A percentile compares a stretch with the other conserved stretches of the same genome.
These are phyloP conservation scores for Monilinia fructigena DNA, from an alignment of 2,329 filamentous ascomycete genomes.

Conservation along the genomic window DNA sequence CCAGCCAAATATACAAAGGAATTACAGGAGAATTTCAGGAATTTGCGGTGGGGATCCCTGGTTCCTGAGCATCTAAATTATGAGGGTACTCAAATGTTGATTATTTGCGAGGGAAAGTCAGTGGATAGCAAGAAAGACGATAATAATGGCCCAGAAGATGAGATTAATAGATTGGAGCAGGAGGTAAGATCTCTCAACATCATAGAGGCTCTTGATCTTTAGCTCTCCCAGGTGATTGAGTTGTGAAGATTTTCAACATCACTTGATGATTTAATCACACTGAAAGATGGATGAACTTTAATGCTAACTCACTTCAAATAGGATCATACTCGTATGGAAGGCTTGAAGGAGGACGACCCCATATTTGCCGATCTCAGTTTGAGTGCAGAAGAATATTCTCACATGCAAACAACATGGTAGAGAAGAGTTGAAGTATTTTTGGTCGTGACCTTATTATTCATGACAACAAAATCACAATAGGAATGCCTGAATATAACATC, in stretches of 20 bases:
- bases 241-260: neutral
- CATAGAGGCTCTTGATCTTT: neutral
- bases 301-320: constrained; percentile 40
- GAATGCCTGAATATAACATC: no score
- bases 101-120: constrained; percentile 68
- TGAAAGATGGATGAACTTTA: neutral
- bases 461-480: no score
- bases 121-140: constrained; percentile 56
- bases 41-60: constrained; percentile 71
- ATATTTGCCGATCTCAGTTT: constrained; percentile 54
- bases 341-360: constrained; percentile 48
- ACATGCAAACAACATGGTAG: neutral
- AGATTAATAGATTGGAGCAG: constrained; percentile 71
- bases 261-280: constrained; percentile 39
- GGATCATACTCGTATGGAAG: constrained; percentile 52
- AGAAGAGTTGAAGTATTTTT: neutral
- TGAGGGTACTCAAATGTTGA: constrained; percentile 70
- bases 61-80: constrained; percentile 74
- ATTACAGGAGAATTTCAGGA: constrained; percentile 69
- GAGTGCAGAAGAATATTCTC: constrained; percentile 58
- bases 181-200: constrained; percentile 53
- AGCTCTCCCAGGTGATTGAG: neutral
- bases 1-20: constrained; percentile 68
- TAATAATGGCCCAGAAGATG: constrained; percentile 63
- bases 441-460: no score